Evolutionary conservation across 352 stramenopile species (phyloP), one percentile per base, ranked within the genome.

Genomic region (Globisporangium nagaii): DNA sequence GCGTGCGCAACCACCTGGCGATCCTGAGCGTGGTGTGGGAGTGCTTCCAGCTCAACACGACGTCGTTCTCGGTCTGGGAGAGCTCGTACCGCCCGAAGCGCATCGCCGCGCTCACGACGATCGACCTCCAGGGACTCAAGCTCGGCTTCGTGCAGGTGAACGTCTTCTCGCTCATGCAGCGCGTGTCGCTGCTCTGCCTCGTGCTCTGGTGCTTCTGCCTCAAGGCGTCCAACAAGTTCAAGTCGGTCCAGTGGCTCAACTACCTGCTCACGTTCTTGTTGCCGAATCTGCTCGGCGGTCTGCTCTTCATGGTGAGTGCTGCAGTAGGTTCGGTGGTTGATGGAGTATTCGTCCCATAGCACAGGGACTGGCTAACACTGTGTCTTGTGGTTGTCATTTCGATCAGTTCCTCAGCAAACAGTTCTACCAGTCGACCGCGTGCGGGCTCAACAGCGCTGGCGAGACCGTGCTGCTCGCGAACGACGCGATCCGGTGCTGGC

Each of bases 191-290:
- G 10, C 42, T 67, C 25, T 64, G 63, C 7, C 54, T 75, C 11
- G 22, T 62, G 12, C 27, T 71, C 35, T 71, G 66, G 63, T 67
- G 65, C 30, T 66, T 75, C 25, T 71, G 63, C 46, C 55, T 75
- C 56, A 75, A 75, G 48, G 66, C 66, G 7, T 70, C 63, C 12
- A 75, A 75, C 60, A 71, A 75, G 45, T 72, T 72, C 47, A 75
- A 75, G 58, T 60, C 58, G 7, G 52, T 68, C 17, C 63, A 63
- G 35, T 70, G 53, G 49, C 53, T 75, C 40, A 72, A 75, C 51
- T 75, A 75, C 40, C 41, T 65, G 19, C 32, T 75, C 37, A 75
- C 67, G 22, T 72, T 75, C 37, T 28, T 75, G 11, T 17, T 75
- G 27, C 67, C 67, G 17, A 75, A 65, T 19, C 19, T 65, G 3